A percentile compares a stretch with the other conserved stretches of the same genome.
Conservation (phyloP, 116 monocot genomes). For the Trichopus zeylanicus region DNA sequence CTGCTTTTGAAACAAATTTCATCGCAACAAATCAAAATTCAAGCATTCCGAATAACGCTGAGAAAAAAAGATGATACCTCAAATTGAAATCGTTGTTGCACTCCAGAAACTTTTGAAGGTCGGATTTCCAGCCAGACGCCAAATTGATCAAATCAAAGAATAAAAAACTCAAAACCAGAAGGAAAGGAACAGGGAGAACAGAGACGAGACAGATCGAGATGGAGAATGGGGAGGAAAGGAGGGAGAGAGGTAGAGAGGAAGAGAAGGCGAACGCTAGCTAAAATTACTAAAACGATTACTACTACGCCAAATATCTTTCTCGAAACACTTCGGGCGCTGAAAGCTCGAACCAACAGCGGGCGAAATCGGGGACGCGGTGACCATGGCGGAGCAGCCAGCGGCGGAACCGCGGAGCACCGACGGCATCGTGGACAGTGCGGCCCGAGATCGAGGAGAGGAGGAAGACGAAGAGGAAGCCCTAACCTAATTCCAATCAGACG, state of each 20-base stretch:
- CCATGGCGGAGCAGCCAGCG: background rate
- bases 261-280: constrained; percentile 11
- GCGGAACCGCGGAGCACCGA: constrained; percentile 10
- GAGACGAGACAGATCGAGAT: constrained; percentile 1
- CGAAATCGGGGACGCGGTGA: background rate
- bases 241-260: background rate
- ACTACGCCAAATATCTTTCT: constrained; percentile 19
- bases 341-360: background rate
- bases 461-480: too few relatives aligned
- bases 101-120: too few relatives aligned
- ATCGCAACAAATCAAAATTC: too few relatives aligned
- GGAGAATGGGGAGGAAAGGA: constrained; percentile 1
- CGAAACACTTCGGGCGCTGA: constrained; percentile 10
- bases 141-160: too few relatives aligned
- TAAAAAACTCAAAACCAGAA: background rate
- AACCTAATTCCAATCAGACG: too few relatives aligned
- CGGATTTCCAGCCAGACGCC: too few relatives aligned
- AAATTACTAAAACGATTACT: constrained; percentile 9
- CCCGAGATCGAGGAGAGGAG: too few relatives aligned
- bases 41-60: too few relatives aligned
- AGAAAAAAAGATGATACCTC: too few relatives aligned
- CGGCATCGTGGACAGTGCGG: constrained; percentile 12
- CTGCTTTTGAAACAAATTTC: too few relatives aligned
- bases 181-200: constrained; percentile 4
- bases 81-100: too few relatives aligned